Evolutionary conservation across 2,329 filamentous ascomycete genomes (phyloP).

Genomic region (Mollisiaceae sp.): DNA sequence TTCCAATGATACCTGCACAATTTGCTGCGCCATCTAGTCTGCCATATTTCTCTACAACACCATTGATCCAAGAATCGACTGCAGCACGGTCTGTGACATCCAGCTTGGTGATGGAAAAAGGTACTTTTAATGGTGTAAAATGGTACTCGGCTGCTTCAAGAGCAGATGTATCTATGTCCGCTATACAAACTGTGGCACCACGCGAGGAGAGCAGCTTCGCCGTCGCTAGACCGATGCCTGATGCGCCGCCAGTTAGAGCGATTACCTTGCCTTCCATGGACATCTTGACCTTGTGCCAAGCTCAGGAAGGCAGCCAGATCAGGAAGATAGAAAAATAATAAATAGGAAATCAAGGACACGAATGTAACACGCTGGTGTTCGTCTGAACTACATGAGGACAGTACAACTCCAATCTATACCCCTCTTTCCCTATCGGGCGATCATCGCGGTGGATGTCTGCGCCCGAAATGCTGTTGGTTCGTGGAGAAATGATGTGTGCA

Average conservation of each 20-base stretch:
- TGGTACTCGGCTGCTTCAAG: slow-evolving; percentile 41
- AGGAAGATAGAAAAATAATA: neutral
- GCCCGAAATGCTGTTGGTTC: neutral
- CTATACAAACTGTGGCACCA: slow-evolving; percentile 37
- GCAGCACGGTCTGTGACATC: slow-evolving; percentile 42
- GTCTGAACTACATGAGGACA: neutral
- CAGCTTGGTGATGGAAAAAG: slow-evolving; percentile 38
- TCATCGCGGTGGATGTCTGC: neutral
- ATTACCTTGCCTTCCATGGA: slow-evolving; percentile 57
- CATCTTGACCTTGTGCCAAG: slow-evolving; percentile 26
- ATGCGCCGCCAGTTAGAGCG: slow-evolving; percentile 79
- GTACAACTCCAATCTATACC: neutral
- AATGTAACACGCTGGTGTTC: slow-evolving; percentile 5
- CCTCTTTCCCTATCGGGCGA: neutral
- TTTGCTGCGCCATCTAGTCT: slow-evolving; percentile 55
- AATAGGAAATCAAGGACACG: neutral
- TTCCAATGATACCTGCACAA: slow-evolving; percentile 50
- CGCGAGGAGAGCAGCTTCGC: slow-evolving; percentile 53
- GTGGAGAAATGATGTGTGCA: slow-evolving; percentile 16
- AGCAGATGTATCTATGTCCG: slow-evolving; percentile 27
- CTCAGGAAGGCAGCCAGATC: neutral
- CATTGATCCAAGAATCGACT: slow-evolving; percentile 46
- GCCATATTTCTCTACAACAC: slow-evolving; percentile 45
- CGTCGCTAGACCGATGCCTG: slow-evolving; percentile 76
- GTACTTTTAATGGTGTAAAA: slow-evolving; percentile 38